Conservation (phyloP, 2,329 filamentous ascomycete genomes). For the Rhinocladiella similis region DNA sequence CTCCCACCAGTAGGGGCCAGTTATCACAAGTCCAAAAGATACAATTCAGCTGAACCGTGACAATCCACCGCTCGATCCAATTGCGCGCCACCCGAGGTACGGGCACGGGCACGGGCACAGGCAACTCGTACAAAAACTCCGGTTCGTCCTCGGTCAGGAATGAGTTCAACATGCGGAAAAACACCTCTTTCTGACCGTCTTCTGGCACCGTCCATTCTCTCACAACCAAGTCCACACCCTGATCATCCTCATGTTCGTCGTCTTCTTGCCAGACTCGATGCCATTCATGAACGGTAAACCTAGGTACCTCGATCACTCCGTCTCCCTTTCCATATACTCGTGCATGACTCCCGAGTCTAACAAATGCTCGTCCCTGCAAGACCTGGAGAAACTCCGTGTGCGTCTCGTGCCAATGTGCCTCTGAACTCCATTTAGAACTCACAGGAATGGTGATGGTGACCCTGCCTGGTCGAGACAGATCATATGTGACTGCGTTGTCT, state of each 20-base stretch:
- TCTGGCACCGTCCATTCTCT: conserved; percentile 50
- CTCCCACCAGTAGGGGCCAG: conserved; percentile 17
- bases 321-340: conserved; percentile 8
- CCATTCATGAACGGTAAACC: conserved; percentile 49
- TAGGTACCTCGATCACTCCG: conserved; percentile 34
- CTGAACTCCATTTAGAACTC: conserved; percentile 49
- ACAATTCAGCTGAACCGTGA: conserved; percentile 16
- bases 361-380: conserved; percentile 38
- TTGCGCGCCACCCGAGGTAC: conserved; percentile 2
- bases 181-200: conserved; percentile 48
- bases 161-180: conserved; percentile 53
- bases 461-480: conserved; percentile 40
- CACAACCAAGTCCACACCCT: conserved; percentile 47
- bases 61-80: conserved; percentile 17
- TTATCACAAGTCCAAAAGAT: conserved; percentile 22
- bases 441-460: conserved; percentile 47
- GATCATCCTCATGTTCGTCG: conserved; percentile 32
- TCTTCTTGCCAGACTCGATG: conserved; percentile 34
- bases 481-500: conserved; percentile 18
- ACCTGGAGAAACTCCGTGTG: conserved; percentile 51
- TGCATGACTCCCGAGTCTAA: conserved; percentile 14
- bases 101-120: background rate
- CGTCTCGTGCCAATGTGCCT: conserved; percentile 51
- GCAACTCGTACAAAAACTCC: conserved; percentile 9
- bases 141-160: conserved; percentile 21